phyloP scores from a whole-genome alignment of 78 protist genomes.

The Tieghemostelium lacteum region DNA sequence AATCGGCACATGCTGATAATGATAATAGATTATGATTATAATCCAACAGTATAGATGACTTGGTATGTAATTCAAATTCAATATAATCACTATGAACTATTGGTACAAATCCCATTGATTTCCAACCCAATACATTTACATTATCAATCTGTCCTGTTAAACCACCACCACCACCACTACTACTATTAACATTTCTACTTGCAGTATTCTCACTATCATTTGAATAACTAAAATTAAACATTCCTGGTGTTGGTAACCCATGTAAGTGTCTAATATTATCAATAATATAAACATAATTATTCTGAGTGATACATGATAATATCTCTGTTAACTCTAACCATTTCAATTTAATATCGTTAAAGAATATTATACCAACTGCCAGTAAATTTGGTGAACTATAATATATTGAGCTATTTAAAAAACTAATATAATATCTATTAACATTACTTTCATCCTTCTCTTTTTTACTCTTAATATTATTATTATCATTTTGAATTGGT shows the following conservation, averaged over 20 bases:
- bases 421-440: constrained; percentile 26
- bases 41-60: constrained; percentile 3
- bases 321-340: neutral
- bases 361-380: constrained; percentile 47
- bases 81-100: constrained; percentile 36
- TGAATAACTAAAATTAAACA: no score
- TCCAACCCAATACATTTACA: no score
- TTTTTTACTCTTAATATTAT: neutral
- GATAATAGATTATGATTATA: constrained; percentile 47
- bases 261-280: constrained; percentile 18
- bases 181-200: constrained; percentile 2
- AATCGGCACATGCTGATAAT: constrained; percentile 60
- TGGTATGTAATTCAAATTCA: constrained; percentile 20
- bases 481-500: neutral
- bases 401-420: constrained; percentile 43
- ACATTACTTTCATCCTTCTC: neutral
- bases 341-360: constrained; percentile 48
- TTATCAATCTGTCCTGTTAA: no score
- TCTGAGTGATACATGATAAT: constrained; percentile 34
- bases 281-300: constrained; percentile 38
- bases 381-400: constrained; percentile 12
- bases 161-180: no score
- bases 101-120: constrained; percentile 34
- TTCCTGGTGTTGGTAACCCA: no score
- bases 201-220: constrained; percentile 1